phyloP scores from a whole-genome alignment of 768 basidiomycete genomes.

The Suillus americanus region DNA sequence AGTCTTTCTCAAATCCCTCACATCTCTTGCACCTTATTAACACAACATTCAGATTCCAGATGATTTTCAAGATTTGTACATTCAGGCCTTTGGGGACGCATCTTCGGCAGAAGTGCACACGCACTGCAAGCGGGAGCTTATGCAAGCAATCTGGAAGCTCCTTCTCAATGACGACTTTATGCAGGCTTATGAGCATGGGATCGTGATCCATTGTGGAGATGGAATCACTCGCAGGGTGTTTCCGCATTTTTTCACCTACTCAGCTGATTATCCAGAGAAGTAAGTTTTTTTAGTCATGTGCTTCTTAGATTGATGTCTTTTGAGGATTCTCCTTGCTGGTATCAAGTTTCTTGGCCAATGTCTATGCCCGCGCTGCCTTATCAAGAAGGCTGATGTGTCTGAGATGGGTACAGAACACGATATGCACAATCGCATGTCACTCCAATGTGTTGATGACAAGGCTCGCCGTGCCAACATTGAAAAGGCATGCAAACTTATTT shows the following conservation, averaged over 20 bases:
- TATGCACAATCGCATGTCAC: neutral
- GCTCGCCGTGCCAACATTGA: neutral
- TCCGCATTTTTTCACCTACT: constrained; percentile 15
- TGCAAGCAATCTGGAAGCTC: too few relatives aligned
- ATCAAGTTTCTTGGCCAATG: constrained; percentile 22
- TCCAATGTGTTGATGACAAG: neutral
- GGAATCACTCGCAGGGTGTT: too few relatives aligned
- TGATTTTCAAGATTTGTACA: constrained; percentile 2
- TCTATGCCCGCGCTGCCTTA: constrained; percentile 19
- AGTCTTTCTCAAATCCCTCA: neutral
- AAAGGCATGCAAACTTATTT: too few relatives aligned
- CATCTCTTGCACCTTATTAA: too few relatives aligned
- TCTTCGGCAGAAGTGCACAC: too few relatives aligned
- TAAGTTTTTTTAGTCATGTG: neutral
- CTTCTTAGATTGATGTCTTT: neutral
- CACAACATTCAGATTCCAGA: neutral
- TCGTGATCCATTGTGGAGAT: too few relatives aligned
- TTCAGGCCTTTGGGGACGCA: constrained; percentile 4
- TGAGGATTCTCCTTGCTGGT: constrained; percentile 17
- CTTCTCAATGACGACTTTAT: too few relatives aligned
- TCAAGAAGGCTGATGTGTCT: constrained; percentile 7
- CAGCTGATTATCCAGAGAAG: constrained; percentile 25
- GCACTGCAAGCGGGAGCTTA: too few relatives aligned
- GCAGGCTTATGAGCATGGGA: too few relatives aligned
- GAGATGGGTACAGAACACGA: constrained; percentile 13